Evolutionary conservation across 352 stramenopile genomes (phyloP), one percentile per base, ranked within the genome.

Genomic region (Pythium plurisporium): DNA sequence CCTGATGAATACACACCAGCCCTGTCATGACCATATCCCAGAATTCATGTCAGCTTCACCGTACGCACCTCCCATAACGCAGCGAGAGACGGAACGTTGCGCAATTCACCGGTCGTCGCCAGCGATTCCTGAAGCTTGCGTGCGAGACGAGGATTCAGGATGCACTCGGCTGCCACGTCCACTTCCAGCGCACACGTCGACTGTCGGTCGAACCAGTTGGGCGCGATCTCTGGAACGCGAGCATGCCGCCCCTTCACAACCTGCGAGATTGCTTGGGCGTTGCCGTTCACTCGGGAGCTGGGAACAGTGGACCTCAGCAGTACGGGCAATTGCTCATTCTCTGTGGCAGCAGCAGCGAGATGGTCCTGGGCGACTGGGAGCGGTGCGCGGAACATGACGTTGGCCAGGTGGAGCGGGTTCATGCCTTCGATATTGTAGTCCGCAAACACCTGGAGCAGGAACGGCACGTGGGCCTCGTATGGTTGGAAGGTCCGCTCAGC

Each of bases 341-440:
- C 7, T 45, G 17, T 1, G 5, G 14, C 19, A 4, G 40, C 30
- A 59, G 49, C 12, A 19, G 51, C 43, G 10, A 94, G 55, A 58
- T 94, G 80, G 5, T 68, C 41, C 45, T 93, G 83, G 7, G 64
- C 55, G 2, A 64, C 50, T 45, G 83, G 83, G 36, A 93, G 55
- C 26, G 83, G 83, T 46, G 81, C 81, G 42, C 83, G 72, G 56
- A 89, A 93, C 79, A 84, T 91, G 33, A 82, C 69, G 34, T 91
- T 79, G 22, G 69, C 69, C 15, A 96, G 62, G 48, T 83, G 74
- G 20, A 96, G 59, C 10, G 74, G 72, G 61, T 91, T 96, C 86
- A 96, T 96, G n/a, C 89, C 89, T 76, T 95, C 87, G 29, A 97
- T 94, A 34, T 93, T 91, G 70, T 96, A 95, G 62, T 97, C 89